Evolutionary conservation across 2,329 filamentous ascomycete genomes (phyloP), one percentile per base, ranked within the genome.

Genomic region (Aspergillus jensenii): DNA sequence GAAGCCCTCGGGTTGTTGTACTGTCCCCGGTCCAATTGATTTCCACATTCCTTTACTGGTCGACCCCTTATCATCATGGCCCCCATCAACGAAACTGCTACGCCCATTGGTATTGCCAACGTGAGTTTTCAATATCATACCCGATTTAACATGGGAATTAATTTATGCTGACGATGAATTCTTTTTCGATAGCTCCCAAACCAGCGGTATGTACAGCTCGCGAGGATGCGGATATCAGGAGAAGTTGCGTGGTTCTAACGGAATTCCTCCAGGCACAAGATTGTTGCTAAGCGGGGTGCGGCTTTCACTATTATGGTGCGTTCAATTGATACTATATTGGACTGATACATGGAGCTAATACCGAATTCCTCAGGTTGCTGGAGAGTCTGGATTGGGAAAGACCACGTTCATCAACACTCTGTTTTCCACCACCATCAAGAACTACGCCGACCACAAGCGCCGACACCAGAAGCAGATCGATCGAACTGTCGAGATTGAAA

Each of bases 321-420:
- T 66, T 51, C 50, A 43, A 31, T 53, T 21, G 25, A 46, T 46
- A 31, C 19, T 27, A n/a, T 21, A 19, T n/a, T 53, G 37, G 21
- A 55, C 15, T 31, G 44, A 52, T 17, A 11, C 15, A 44, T 53
- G 31, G 40, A 43, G 31, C 52, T 33, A 59, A 72, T 77, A 66
- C 74, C 67, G 6, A 2, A 59, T 43, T 46, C 15, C 43, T 54
- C 71, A 96, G 92, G 92, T 98, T 80, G 95, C 95, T 82, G 93
- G 93, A 82, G 93, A 99, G 83, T 98, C 95, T 68, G 93, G 93
- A 74, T 82, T 98, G 69, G 95, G 95, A 83, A 99, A 99, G 87
- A 99, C 96, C 25, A 99, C 95, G 72, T 99, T 99, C 82, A 98
- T 99, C 87, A 99, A 99, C 88, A 99, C 95, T 60, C 88, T 99